phyloP scores from a whole-genome alignment of 2,329 filamentous ascomycete genomes.

The Coniochaeta hoffmannii region DNA sequence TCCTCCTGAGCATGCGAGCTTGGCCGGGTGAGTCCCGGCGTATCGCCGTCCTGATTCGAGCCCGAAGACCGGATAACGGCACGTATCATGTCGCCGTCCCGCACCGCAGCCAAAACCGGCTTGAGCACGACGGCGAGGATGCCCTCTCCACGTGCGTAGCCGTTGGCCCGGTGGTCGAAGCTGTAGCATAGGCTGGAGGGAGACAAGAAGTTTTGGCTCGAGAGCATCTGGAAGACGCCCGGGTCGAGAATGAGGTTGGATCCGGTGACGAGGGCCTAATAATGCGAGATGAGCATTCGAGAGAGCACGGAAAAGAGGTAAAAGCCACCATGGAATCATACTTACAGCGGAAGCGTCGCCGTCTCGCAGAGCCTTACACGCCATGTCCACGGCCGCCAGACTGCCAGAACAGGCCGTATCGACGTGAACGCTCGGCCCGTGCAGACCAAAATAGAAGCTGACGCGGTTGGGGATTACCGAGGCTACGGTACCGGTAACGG shows the following conservation, averaged over 20 bases:
- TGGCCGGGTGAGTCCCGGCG: constrained; percentile 31
- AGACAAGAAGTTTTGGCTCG: constrained; percentile 10
- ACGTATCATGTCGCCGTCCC: constrained; percentile 28
- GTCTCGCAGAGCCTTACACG: constrained; percentile 1
- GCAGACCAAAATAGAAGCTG: constrained; percentile 31
- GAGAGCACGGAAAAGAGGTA: neutral
- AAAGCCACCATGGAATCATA: neutral
- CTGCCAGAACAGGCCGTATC: constrained; percentile 29
- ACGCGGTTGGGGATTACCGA: constrained; percentile 30
- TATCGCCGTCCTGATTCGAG: constrained; percentile 28
- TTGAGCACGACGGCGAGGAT: constrained; percentile 31
- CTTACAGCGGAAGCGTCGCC: neutral
- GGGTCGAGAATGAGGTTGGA: constrained; percentile 11
- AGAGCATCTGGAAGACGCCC: constrained; percentile 7
- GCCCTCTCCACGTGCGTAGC: constrained; percentile 22
- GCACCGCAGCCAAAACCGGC: constrained; percentile 28
- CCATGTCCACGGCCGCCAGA: constrained; percentile 5
- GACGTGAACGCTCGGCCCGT: constrained; percentile 26
- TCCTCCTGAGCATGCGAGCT: constrained; percentile 18
- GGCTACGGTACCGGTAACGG: constrained; percentile 22
- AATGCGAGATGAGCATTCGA: neutral
- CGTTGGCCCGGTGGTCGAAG: constrained; percentile 24
- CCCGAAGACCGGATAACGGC: constrained; percentile 21
- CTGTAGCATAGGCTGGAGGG: constrained; percentile 24
- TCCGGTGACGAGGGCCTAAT: constrained; percentile 5